Percentiles rank a stretch among this genome's conserved stretches.
These are phyloP conservation scores for Kwoniella shivajii DNA, from an alignment of 1,284 basidiomycete species.

Conservation along the genomic window DNA sequence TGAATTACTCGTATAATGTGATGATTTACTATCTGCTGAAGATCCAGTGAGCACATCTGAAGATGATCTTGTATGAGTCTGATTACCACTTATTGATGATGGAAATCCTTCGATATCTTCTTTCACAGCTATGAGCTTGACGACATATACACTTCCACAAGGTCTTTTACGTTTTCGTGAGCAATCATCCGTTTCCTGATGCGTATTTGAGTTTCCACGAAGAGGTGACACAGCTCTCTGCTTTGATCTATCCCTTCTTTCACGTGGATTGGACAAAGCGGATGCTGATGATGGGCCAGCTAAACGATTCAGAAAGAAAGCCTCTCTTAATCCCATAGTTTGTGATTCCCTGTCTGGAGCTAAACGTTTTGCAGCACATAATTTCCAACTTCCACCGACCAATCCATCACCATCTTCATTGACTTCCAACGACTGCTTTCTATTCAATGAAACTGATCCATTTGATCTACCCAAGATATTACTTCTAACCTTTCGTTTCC, in stretches of 20 bases:
- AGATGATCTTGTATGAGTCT: conserved; percentile 26
- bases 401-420: conserved; percentile 23
- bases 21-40: not conserved
- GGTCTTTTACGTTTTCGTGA: not conserved
- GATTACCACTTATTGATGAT: not conserved
- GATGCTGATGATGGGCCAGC: conserved; percentile 2
- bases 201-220: conserved; percentile 1
- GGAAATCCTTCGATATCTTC: conserved; percentile 32
- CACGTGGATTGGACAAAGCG: not conserved
- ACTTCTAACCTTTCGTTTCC: conserved; percentile 13
- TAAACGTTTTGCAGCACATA: conserved; percentile 57
- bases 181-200: not conserved
- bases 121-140: conserved; percentile 49
- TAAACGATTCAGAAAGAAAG: conserved; percentile 56
- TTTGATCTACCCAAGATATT: conserved; percentile 6
- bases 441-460: not conserved
- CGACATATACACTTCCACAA: conserved; percentile 38
- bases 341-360: conserved; percentile 55
- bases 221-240: conserved; percentile 22
- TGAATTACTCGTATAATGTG: not conserved
- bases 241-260: not conserved
- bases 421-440: conserved; percentile 8
- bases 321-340: conserved; percentile 56
- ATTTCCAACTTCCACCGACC: conserved; percentile 39
- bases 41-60: conserved; percentile 22